Evolutionary conservation across 164 flowering plant species (phyloP).

Genomic region (Taxillus chinensis): DNA sequence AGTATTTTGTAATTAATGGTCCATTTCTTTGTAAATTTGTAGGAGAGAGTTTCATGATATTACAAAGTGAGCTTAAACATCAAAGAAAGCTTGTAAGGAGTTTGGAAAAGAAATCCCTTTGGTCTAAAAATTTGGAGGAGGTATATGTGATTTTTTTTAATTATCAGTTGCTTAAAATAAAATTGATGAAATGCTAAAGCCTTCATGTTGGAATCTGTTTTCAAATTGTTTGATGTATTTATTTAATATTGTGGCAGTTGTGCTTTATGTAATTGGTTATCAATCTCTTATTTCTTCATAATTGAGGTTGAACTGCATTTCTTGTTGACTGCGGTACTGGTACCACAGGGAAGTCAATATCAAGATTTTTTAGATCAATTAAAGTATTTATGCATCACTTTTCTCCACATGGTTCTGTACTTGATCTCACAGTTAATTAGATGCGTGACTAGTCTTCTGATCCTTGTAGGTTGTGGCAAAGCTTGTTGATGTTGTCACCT

Average conservation of each 20-base stretch:
- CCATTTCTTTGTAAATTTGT: constrained; percentile 17
- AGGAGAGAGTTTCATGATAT: constrained; percentile 52
- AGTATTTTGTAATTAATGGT: constrained; percentile 2
- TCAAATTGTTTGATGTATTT: neutral
- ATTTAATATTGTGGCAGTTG: neutral
- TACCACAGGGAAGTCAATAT: neutral
- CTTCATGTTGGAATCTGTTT: neutral
- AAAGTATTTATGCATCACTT: too few relatives aligned
- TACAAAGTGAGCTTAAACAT: constrained; percentile 55
- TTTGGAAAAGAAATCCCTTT: constrained; percentile 71
- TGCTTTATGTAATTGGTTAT: too few relatives aligned
- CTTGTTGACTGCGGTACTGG: neutral
- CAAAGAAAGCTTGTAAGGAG: constrained; percentile 63
- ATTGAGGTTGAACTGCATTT: neutral
- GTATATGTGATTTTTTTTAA: constrained; percentile 20
- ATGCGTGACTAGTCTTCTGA: neutral
- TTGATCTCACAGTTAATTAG: neutral
- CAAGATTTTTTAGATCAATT: too few relatives aligned
- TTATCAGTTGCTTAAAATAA: constrained; percentile 1
- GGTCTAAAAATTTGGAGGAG: constrained; percentile 68
- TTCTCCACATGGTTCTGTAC: neutral
- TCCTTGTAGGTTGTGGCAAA: constrained; percentile 63
- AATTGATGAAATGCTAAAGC: constrained; percentile 1
- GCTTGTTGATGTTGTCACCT: constrained; percentile 59
- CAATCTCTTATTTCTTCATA: neutral